Base-by-base conservation (phyloP, 805 yeast species). In the Kregervanrija fluxuum region DNA sequence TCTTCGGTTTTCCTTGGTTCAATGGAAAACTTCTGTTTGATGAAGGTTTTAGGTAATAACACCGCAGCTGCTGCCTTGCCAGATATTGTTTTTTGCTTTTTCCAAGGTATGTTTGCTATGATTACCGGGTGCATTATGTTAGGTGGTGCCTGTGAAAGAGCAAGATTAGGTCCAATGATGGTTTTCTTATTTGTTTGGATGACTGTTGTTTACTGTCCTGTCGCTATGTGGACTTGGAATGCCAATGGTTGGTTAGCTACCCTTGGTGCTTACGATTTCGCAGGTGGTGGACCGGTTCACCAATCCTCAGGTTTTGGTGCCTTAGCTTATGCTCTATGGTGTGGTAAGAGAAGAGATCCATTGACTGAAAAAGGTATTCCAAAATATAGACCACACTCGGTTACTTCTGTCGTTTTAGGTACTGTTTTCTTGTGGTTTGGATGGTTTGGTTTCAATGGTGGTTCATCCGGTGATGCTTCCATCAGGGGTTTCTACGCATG, bases 231-330 rank as follows among this genome's bases (percentile, higher is more conserved):
- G 98, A 85, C 95, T 22, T 93, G 99, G 99, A 91, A 91, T 65
- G 77, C 82, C 22, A 76, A 76, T 46, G 99, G 99, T 43, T 93
- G 98, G 99, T 74, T 91, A 53, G 76, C 73, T 45, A 66, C 67
- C 39, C 73, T 91, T 44, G 98, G 97, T 52, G 82, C 90, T 33
- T 75, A 88, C 49, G 99, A 93, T 70, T 93, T 86, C 61, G 99
- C 99, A 16, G 99, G 99, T 61, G 98, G 98, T 61, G 96, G 96
- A 51, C 96, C 98, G 49, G 98, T 93, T 48, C 99, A 93, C 70
- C 87, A 86, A 70, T 70, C 89, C 55, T 85, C 96, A 33, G 99
- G 99, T 55, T 85, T 82, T 54, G 95, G 95, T 63, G 98, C 97
- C 42, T 73, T 93, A 52, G 91, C 96, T 47, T 91, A 91, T 64